Percentiles rank a stretch among this genome's conserved stretches.
Evolutionary conservation across 768 basidiomycete genomes (phyloP).

Genomic region (Vararia minispora): DNA sequence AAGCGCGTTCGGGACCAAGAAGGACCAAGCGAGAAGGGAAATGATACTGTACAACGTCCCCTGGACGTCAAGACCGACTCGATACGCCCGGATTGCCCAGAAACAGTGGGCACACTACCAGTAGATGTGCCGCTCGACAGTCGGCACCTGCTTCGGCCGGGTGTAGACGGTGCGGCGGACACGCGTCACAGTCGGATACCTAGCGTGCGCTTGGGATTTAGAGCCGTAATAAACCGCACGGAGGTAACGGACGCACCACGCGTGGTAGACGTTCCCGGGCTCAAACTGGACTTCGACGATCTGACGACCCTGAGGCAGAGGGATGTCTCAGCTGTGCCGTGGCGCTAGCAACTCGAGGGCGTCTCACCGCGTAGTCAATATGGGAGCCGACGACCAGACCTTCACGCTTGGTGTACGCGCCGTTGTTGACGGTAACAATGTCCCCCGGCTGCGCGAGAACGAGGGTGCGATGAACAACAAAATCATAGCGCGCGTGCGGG

Average conservation of each 20-base stretch:
- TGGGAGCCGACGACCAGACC: constrained; percentile 74
- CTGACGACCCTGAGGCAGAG: constrained; percentile 56
- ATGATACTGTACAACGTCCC: too few relatives aligned
- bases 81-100: too few relatives aligned
- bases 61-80: too few relatives aligned
- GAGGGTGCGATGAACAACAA: neutral
- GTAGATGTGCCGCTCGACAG: constrained; percentile 65
- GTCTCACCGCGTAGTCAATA: constrained; percentile 54
- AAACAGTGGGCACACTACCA: too few relatives aligned
- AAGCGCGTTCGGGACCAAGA: too few relatives aligned
- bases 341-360: neutral
- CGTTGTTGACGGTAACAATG: constrained; percentile 66
- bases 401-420: constrained; percentile 51
- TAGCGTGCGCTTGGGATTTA: constrained; percentile 17
- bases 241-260: constrained; percentile 32
- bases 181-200: constrained; percentile 73
- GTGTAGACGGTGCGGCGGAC: constrained; percentile 59
- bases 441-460: constrained; percentile 51
- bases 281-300: constrained; percentile 78
- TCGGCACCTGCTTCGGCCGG: constrained; percentile 37
- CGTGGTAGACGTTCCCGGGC: constrained; percentile 51
- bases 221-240: neutral
- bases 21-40: too few relatives aligned
- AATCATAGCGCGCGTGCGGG: too few relatives aligned
- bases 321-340: too few relatives aligned